Percentiles rank a stretch among this genome's conserved stretches.
Conservation (phyloP, 75 land plant genomes). For the Pseudotsuga menziesii region DNA sequence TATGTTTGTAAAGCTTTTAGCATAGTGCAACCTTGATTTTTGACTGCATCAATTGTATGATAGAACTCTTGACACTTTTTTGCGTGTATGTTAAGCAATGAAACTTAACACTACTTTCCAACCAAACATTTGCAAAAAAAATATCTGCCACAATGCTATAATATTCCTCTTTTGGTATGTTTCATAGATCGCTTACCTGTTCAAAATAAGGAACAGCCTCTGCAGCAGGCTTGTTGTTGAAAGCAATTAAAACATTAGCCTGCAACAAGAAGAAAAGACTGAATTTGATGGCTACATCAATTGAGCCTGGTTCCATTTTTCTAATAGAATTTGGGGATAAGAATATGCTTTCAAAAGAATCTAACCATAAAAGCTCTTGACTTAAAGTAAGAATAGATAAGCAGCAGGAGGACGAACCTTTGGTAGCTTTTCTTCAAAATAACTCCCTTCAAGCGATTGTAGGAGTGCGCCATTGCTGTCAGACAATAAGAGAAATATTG, state of each 20-base stretch:
- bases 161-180: background rate
- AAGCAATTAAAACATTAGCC: conserved; percentile 92
- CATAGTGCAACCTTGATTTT: background rate
- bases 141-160: background rate
- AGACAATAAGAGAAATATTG: background rate
- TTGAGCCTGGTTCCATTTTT: background rate
- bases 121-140: background rate
- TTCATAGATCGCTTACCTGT: conserved; percentile 51
- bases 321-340: background rate
- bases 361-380: background rate
- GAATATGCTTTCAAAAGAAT: background rate
- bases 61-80: background rate
- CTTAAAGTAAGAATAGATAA: background rate
- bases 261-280: conserved; percentile 29
- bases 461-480: conserved; percentile 93
- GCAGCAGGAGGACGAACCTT: conserved; percentile 42
- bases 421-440: conserved; percentile 72
- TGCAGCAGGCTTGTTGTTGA: conserved; percentile 91
- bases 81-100: background rate
- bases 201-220: conserved; percentile 98
- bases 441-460: conserved; percentile 82
- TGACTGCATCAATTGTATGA: background rate
- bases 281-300: background rate
- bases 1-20: background rate
- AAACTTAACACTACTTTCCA: background rate